Percentiles rank a stretch among this genome's conserved stretches.
phyloP scores from a whole-genome alignment of 2,329 filamentous ascomycete genomes.

The Fonsecaea nubica region DNA sequence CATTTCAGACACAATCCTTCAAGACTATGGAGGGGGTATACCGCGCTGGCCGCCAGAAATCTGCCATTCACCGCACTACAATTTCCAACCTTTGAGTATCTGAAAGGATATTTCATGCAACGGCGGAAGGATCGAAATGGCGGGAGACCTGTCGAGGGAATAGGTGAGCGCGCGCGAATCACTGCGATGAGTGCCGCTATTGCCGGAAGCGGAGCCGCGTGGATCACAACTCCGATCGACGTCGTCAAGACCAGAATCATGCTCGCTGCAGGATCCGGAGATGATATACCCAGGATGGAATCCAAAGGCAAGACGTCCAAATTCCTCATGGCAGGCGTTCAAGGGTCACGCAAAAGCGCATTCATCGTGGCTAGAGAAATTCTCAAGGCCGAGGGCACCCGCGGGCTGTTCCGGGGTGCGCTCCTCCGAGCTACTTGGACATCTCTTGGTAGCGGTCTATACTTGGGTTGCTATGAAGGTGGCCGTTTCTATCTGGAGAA shows the following conservation, averaged over 20 bases:
- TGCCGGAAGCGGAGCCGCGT: conserved; percentile 76
- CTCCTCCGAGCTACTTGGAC: conserved; percentile 79
- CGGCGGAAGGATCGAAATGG: conserved; percentile 48
- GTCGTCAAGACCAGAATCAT: conserved; percentile 91
- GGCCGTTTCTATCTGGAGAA: conserved; percentile 67
- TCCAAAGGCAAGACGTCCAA: conserved; percentile 28
- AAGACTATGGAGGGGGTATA: conserved; percentile 73
- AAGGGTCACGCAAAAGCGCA: conserved; percentile 51
- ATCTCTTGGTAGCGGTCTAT: conserved; percentile 79
- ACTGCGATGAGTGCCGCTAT: conserved; percentile 76
- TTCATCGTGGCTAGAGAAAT: conserved; percentile 70
- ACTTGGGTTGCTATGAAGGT: conserved; percentile 85
- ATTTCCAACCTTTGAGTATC: conserved; percentile 82
- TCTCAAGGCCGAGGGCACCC: conserved; percentile 69
- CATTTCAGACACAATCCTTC: conserved; percentile 63
- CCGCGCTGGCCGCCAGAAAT: conserved; percentile 80
- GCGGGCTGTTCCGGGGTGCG: conserved; percentile 76
- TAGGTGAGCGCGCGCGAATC: conserved; percentile 72
- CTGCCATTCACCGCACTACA: conserved; percentile 86
- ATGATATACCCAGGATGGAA: conserved; percentile 36
- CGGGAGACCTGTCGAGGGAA: conserved; percentile 45
- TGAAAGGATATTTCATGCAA: conserved; percentile 62
- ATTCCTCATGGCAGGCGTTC: conserved; percentile 33
- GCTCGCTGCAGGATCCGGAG: conserved; percentile 64
- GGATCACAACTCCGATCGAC: conserved; percentile 86